These are phyloP conservation scores for Solanum hybrid DNA, from an alignment of 305 asterid species.

Conservation along the genomic window DNA sequence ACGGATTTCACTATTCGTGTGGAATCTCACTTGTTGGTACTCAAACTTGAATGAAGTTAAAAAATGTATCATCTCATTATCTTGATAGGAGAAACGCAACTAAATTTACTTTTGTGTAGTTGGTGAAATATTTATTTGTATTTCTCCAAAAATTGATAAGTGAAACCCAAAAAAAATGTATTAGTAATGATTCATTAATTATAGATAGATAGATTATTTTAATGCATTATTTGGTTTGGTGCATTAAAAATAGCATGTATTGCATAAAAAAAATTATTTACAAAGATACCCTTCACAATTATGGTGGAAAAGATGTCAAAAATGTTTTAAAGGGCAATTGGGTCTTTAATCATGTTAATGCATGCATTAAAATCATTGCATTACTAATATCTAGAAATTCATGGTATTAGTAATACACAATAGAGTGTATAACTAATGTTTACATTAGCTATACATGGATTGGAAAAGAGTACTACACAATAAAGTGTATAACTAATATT, in stretches of 20 bases:
- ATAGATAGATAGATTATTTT: too few species aligned
- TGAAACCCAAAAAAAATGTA: background rate
- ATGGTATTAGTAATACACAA: background rate
- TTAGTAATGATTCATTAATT: too few species aligned
- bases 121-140: background rate
- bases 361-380: background rate
- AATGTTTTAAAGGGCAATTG: background rate
- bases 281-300: background rate
- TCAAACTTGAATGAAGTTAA: background rate
- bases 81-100: background rate
- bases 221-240: background rate
- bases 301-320: background rate
- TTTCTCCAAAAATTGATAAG: background rate
- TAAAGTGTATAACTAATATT: background rate
- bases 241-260: too few species aligned
- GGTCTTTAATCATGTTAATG: background rate
- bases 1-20: background rate
- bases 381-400: background rate
- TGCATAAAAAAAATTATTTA: background rate
- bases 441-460: too few species aligned
- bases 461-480: too few species aligned
- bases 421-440: too few species aligned
- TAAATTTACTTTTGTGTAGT: background rate
- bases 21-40: background rate
- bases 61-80: background rate